These are phyloP conservation scores for Zygoascus sp. DNA, from an alignment of 1,139 yeast genomes.

Conservation along the genomic window DNA sequence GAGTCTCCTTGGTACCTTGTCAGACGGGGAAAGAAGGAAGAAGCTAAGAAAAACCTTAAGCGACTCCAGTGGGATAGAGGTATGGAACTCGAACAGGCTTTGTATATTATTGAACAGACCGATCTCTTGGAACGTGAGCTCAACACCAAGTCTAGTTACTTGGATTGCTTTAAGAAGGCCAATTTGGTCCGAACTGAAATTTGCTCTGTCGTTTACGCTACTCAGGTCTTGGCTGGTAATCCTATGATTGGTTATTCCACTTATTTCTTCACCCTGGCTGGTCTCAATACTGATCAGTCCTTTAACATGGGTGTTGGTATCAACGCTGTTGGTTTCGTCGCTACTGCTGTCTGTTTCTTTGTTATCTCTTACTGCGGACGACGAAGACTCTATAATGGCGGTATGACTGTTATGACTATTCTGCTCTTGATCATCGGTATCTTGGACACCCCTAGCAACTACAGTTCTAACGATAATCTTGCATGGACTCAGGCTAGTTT, in stretches of 20 bases:
- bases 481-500: constrained; percentile 28
- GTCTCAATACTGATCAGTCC: constrained; percentile 22
- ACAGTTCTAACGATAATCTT: constrained; percentile 10
- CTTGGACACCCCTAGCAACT: constrained; percentile 21
- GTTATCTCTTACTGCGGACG: constrained; percentile 47
- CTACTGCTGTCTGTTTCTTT: constrained; percentile 51
- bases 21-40: constrained; percentile 37
- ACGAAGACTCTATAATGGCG: constrained; percentile 44
- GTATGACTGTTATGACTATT: constrained; percentile 38
- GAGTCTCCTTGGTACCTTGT: constrained; percentile 56
- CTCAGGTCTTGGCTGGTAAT: constrained; percentile 52
- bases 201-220: constrained; percentile 44
- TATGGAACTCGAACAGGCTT: constrained; percentile 26
- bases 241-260: constrained; percentile 38
- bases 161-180: constrained; percentile 50
- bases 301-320: constrained; percentile 29
- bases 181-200: constrained; percentile 55
- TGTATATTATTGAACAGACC: constrained; percentile 42
- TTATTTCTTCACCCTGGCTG: constrained; percentile 29
- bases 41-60: constrained; percentile 35
- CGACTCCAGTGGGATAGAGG: constrained; percentile 26
- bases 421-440: constrained; percentile 36
- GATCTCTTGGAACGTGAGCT: constrained; percentile 43
- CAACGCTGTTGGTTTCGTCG: constrained; percentile 45
- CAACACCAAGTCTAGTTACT: constrained; percentile 36